These are phyloP conservation scores for Sporobolomyces pararoseus DNA, from an alignment of 768 basidiomycete genomes.

Conservation along the genomic window DNA sequence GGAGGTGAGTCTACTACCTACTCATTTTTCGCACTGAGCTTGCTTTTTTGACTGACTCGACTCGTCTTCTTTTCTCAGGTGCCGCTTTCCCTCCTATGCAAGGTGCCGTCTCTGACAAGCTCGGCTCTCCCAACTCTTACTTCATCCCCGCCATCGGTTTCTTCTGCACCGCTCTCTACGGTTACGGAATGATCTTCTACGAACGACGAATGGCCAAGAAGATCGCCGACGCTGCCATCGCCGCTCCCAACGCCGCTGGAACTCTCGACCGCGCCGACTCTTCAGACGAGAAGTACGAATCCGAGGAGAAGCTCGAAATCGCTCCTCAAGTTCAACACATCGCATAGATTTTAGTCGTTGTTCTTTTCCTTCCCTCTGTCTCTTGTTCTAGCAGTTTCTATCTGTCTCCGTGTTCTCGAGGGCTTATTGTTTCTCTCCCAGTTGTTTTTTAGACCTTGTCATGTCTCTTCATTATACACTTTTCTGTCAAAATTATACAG, in stretches of 20 bases:
- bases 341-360: background rate
- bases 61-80: constrained; percentile 20
- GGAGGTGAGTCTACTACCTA: constrained; percentile 4
- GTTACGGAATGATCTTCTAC: constrained; percentile 66
- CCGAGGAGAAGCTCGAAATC: constrained; percentile 9
- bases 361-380: background rate
- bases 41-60: background rate
- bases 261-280: constrained; percentile 11
- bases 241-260: background rate
- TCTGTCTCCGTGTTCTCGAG: background rate
- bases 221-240: constrained; percentile 64
- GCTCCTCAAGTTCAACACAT: too few relatives aligned
- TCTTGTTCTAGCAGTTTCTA: background rate
- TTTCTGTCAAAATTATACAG: too few relatives aligned
- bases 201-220: constrained; percentile 87
- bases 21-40: too few relatives aligned
- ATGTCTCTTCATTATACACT: too few relatives aligned
- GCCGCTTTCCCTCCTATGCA: constrained; percentile 50
- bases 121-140: constrained; percentile 25
- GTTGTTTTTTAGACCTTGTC: too few relatives aligned
- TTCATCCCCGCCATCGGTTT: constrained; percentile 18
- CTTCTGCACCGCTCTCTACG: constrained; percentile 11
- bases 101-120: constrained; percentile 48
- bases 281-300: constrained; percentile 8
- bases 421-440: too few relatives aligned